A percentile compares a stretch with the other conserved stretches of the same genome.
Evolutionary conservation across 495 filamentous ascomycete genomes (phyloP).

Genomic region (Lepidopterella palustris): DNA sequence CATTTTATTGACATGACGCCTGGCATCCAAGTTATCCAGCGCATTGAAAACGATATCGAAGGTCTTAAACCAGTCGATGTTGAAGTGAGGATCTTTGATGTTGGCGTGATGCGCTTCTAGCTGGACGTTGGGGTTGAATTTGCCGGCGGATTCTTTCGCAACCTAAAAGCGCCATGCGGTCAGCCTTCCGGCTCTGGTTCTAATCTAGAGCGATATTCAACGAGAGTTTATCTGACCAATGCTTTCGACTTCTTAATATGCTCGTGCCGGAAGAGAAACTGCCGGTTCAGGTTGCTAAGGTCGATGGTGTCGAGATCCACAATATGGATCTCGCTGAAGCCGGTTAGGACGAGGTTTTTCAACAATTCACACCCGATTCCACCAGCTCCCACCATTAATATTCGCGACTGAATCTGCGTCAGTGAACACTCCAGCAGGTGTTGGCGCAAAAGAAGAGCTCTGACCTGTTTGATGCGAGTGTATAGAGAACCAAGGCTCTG

Average conservation of each 20-base stretch:
- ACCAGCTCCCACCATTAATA: slow-evolving; percentile 91
- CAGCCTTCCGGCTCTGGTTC: too few relatives aligned
- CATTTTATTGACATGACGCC: slow-evolving; percentile 96
- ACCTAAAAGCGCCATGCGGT: slow-evolving; percentile 50
- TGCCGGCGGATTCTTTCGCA: slow-evolving; percentile 84
- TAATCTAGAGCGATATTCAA: background rate
- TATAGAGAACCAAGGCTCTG: slow-evolving; percentile 61
- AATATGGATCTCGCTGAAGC: slow-evolving; percentile 91
- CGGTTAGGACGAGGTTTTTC: slow-evolving; percentile 90
- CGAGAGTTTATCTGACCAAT: slow-evolving; percentile 52
- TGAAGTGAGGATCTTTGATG: slow-evolving; percentile 90
- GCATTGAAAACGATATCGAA: slow-evolving; percentile 94
- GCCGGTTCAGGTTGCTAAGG: slow-evolving; percentile 92
- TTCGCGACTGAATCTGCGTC: slow-evolving; percentile 58
- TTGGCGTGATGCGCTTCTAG: slow-evolving; percentile 90
- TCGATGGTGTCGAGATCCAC: slow-evolving; percentile 99
- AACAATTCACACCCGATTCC: slow-evolving; percentile 97
- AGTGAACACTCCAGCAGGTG: slow-evolving; percentile 2
- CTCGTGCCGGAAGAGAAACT: slow-evolving; percentile 94
- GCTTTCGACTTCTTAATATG: slow-evolving; percentile 98
- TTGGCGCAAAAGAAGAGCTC: slow-evolving; percentile 4
- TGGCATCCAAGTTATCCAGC: slow-evolving; percentile 89
- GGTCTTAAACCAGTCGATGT: slow-evolving; percentile 76
- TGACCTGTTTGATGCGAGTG: slow-evolving; percentile 59
- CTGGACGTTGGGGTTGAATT: slow-evolving; percentile 84